Percentiles rank a stretch among this genome's conserved stretches.
Evolutionary conservation across 352 stramenopile species (phyloP).

Genomic region (Pythium brachiatum): DNA sequence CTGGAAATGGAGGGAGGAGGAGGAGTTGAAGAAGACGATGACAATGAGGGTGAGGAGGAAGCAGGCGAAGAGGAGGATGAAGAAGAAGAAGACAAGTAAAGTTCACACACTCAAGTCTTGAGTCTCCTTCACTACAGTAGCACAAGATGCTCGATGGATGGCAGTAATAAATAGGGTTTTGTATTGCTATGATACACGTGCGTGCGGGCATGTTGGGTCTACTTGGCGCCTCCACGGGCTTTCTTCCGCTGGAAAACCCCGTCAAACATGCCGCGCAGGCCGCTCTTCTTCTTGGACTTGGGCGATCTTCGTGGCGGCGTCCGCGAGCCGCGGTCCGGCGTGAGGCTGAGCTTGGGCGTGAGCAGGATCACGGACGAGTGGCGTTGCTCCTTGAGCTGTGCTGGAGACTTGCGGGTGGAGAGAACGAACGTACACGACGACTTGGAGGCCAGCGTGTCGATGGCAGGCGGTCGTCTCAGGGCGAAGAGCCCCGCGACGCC

Average conservation of each 20-base stretch:
- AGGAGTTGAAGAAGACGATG: neutral
- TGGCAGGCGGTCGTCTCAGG: slow-evolving; percentile 13
- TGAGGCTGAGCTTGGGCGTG: slow-evolving; percentile 1
- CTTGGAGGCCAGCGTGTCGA: slow-evolving; percentile 11
- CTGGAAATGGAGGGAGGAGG: slow-evolving; percentile 2
- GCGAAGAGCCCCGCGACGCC: slow-evolving; percentile 4
- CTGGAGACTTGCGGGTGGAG: slow-evolving; percentile 14
- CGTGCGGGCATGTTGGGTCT: neutral
- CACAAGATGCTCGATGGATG: too few relatives aligned
- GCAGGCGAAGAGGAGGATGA: neutral
- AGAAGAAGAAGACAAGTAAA: slow-evolving; percentile 2
- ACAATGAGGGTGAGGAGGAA: neutral
- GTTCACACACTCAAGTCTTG: too few relatives aligned
- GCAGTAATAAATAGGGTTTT: slow-evolving; percentile 18
- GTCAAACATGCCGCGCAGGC: slow-evolving; percentile 24
- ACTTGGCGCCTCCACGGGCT: slow-evolving; percentile 4
- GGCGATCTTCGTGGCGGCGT: slow-evolving; percentile 8
- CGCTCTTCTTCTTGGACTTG: slow-evolving; percentile 23
- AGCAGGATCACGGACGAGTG: slow-evolving; percentile 3
- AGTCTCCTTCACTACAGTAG: too few relatives aligned
- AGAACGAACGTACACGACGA: slow-evolving; percentile 22
- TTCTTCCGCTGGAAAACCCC: slow-evolving; percentile 33
- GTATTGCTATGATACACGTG: slow-evolving; percentile 16
- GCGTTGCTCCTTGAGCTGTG: slow-evolving; percentile 20
- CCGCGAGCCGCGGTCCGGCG: neutral